Evolutionary conservation across 192 early-diverging fungal species (phyloP).

Genomic region (Lobosporangium transversale): DNA sequence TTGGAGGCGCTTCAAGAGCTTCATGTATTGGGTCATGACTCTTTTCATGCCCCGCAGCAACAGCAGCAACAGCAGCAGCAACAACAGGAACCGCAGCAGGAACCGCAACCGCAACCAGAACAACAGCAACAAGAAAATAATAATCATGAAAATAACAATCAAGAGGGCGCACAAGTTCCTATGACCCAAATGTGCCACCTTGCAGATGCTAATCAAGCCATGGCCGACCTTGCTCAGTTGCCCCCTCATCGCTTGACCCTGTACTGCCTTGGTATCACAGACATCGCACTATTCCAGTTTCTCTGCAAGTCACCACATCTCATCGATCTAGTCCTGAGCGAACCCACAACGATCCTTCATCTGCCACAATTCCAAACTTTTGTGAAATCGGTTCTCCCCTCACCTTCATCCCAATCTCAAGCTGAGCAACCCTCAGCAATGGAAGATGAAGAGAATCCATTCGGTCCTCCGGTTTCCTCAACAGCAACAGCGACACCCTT

Average conservation of each 20-base stretch:
- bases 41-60: conserved; percentile 11
- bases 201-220: conserved; percentile 11
- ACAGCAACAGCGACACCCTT: not conserved
- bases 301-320: conserved; percentile 11
- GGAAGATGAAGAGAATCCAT: not conserved
- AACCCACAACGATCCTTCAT: conserved; percentile 39
- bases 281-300: conserved; percentile 36
- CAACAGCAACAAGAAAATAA: not conserved
- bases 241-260: conserved; percentile 33
- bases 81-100: not conserved
- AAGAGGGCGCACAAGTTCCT: conserved; percentile 6
- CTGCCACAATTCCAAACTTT: conserved; percentile 34
- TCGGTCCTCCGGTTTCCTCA: not conserved
- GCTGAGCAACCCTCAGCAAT: not conserved
- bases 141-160: not conserved
- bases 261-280: conserved; percentile 50
- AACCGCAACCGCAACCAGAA: not conserved
- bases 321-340: conserved; percentile 38
- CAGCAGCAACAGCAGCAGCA: conserved; percentile 17
- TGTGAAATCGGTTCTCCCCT: conserved; percentile 18
- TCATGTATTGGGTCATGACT: conserved; percentile 44
- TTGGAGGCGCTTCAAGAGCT: conserved; percentile 28
- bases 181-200: conserved; percentile 44
- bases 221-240: conserved; percentile 25
- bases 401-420: not conserved